phyloP scores from a whole-genome alignment of 805 yeast genomes.

The Metschnikowia koreensis region DNA sequence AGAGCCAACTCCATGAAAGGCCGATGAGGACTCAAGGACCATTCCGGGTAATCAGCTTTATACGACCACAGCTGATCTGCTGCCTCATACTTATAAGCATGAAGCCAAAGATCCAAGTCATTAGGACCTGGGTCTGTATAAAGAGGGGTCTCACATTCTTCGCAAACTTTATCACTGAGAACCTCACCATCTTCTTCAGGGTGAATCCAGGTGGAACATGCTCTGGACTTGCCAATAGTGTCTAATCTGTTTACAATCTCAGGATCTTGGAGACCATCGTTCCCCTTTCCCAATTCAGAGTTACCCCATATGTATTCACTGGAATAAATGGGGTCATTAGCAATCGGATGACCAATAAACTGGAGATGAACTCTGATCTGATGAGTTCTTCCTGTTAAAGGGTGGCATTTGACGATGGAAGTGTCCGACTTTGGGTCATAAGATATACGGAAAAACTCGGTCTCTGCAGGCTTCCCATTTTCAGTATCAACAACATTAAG shows the following conservation, averaged over 20 bases:
- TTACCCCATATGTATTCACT: slow-evolving; percentile 79
- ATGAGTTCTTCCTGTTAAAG: slow-evolving; percentile 91
- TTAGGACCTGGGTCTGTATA: slow-evolving; percentile 88
- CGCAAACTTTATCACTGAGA: slow-evolving; percentile 57
- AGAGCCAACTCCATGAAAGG: slow-evolving; percentile 74
- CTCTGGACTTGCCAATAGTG: slow-evolving; percentile 64
- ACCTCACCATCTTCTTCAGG: slow-evolving; percentile 65
- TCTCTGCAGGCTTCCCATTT: slow-evolving; percentile 70
- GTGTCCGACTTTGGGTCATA: slow-evolving; percentile 56
- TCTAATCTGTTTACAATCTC: slow-evolving; percentile 52
- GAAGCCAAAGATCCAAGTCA: slow-evolving; percentile 86
- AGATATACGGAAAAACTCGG: slow-evolving; percentile 65
- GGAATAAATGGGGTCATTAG: slow-evolving; percentile 89
- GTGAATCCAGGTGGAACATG: slow-evolving; percentile 68
- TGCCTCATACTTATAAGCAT: slow-evolving; percentile 79
- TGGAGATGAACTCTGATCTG: slow-evolving; percentile 94
- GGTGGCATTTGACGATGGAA: slow-evolving; percentile 78
- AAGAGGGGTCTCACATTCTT: slow-evolving; percentile 63
- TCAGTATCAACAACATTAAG: slow-evolving; percentile 52
- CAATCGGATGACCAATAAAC: slow-evolving; percentile 84
- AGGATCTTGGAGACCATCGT: slow-evolving; percentile 45
- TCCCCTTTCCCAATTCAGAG: slow-evolving; percentile 58
- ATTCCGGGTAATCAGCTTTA: slow-evolving; percentile 71
- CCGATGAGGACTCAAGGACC: slow-evolving; percentile 67
- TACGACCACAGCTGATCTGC: slow-evolving; percentile 63